Conservation (phyloP, 148 eudicot species). For the Camellia lanceoleosa region DNA sequence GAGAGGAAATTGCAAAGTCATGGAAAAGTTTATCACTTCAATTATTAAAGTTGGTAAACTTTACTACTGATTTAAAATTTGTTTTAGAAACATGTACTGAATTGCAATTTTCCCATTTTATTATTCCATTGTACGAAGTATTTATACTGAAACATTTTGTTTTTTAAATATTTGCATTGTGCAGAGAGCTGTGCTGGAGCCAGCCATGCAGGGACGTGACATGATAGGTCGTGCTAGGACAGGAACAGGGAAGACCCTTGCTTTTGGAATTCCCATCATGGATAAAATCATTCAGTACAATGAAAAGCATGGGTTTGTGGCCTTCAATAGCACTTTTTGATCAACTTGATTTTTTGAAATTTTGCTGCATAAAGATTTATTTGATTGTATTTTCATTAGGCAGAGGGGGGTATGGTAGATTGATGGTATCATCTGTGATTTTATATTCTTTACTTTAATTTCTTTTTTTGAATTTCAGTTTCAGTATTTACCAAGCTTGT, state of each 20-base stretch:
- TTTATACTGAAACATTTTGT: neutral
- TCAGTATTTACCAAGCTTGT: neutral
- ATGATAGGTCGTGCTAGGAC: constrained; percentile 97
- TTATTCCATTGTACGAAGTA: neutral
- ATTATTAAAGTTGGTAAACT: too few species aligned
- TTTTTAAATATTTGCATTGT: neutral
- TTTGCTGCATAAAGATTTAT: neutral
- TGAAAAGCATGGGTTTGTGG: constrained; percentile 64
- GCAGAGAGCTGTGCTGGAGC: constrained; percentile 96
- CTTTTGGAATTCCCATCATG: constrained; percentile 95
- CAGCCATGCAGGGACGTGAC: constrained; percentile 96
- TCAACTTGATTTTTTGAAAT: neutral
- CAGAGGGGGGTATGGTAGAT: neutral
- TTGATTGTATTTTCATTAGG: neutral
- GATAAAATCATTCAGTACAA: constrained; percentile 81
- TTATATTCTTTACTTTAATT: neutral
- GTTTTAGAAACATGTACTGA: too few species aligned
- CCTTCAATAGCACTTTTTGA: constrained; percentile 7
- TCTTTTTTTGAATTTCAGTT: neutral
- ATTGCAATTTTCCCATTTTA: neutral
- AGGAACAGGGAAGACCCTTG: constrained; percentile 98
- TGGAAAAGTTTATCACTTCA: too few species aligned
- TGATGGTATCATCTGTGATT: neutral
- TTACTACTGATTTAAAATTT: too few species aligned
- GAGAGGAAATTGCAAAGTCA: too few species aligned